Percentiles rank a stretch among this genome's conserved stretches.
These are phyloP conservation scores for Macadamia integrifolia DNA, from an alignment of 164 flowering plant genomes.

Conservation along the genomic window DNA sequence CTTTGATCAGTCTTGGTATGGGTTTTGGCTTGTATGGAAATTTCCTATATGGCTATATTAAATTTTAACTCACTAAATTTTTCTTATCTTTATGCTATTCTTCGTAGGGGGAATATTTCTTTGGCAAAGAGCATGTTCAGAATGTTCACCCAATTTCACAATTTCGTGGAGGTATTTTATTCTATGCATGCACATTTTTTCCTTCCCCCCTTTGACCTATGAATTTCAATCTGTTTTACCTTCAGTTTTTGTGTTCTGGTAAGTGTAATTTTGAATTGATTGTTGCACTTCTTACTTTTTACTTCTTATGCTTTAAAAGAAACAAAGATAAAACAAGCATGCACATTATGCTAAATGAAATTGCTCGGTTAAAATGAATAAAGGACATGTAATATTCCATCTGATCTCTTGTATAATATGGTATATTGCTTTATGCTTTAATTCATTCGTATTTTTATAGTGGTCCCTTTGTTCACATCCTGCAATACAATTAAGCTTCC, in stretches of 20 bases:
- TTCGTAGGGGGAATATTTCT: slow-evolving; percentile 72
- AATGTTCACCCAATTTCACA: slow-evolving; percentile 98
- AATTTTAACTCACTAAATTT: background rate
- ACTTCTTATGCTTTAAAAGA: too few species aligned
- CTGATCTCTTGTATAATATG: too few species aligned
- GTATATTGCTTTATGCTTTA: too few species aligned
- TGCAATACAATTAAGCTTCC: too few species aligned
- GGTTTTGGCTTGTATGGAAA: background rate
- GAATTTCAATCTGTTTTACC: background rate
- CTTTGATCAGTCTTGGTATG: slow-evolving; percentile 97
- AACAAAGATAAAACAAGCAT: too few species aligned
- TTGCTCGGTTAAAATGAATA: too few species aligned
- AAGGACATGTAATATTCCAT: too few species aligned
- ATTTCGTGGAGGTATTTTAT: slow-evolving; percentile 83
- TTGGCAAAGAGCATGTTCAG: slow-evolving; percentile 85
- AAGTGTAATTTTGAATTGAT: background rate
- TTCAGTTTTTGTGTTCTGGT: background rate
- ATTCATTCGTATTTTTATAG: too few species aligned
- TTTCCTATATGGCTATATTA: slow-evolving; percentile 1
- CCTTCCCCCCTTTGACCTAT: background rate
- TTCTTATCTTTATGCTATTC: slow-evolving; percentile 10
- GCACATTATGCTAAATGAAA: too few species aligned
- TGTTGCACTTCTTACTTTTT: background rate
- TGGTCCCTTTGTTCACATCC: too few species aligned
- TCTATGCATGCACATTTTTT: background rate